These are phyloP conservation scores for Kodamaea suecica DNA, from an alignment of 1,139 yeast genomes.

Conservation along the genomic window DNA sequence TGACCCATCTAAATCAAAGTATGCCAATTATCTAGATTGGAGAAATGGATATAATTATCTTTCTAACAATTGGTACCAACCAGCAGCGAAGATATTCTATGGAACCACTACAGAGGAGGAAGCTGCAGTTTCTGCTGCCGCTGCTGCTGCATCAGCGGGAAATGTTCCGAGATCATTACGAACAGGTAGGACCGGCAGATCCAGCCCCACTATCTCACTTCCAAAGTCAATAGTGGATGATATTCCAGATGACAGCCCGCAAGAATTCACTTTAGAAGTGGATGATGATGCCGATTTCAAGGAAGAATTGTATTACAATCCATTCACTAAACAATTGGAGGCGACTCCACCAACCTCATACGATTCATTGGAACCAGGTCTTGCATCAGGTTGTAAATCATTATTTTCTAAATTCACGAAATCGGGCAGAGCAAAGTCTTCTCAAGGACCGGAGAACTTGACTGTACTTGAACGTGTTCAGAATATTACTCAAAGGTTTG, in stretches of 20 bases:
- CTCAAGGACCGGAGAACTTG: no score
- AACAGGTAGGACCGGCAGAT: not conserved
- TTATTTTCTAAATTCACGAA: no score
- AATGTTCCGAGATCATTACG: not conserved
- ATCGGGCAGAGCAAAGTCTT: no score
- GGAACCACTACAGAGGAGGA: slow-evolving; percentile 6
- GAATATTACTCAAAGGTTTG: slow-evolving; percentile 2
- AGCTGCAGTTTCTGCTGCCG: slow-evolving; percentile 16
- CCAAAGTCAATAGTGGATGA: slow-evolving; percentile 8
- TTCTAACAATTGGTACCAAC: slow-evolving; percentile 35
- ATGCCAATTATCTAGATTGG: slow-evolving; percentile 5
- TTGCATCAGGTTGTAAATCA: no score
- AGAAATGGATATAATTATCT: slow-evolving; percentile 17
- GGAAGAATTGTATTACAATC: slow-evolving; percentile 35
- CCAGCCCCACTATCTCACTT: no score
- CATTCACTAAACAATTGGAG: slow-evolving; percentile 33
- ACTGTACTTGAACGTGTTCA: not conserved
- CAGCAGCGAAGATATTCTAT: slow-evolving; percentile 18
- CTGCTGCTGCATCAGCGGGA: not conserved
- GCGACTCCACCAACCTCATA: slow-evolving; percentile 33
- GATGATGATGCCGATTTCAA: slow-evolving; percentile 27
- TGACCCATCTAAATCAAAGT: slow-evolving; percentile 17
- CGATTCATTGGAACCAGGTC: slow-evolving; percentile 12
- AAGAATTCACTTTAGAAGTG: slow-evolving; percentile 33
- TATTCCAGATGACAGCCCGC: slow-evolving; percentile 9